These are phyloP conservation scores for Lactifluus hygrophoroides DNA, from an alignment of 768 basidiomycete species.

Conservation along the genomic window DNA sequence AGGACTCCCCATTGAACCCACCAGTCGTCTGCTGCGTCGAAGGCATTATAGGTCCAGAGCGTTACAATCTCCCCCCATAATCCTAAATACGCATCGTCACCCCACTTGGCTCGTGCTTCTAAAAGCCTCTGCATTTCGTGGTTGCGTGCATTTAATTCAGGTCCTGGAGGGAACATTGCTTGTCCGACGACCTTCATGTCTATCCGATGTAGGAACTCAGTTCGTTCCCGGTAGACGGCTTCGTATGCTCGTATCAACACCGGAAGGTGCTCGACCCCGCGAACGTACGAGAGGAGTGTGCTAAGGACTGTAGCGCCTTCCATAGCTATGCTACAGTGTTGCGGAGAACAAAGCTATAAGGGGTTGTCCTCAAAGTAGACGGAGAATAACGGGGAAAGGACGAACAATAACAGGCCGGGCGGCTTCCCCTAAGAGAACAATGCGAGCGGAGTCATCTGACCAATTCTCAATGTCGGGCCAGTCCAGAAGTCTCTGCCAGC, in stretches of 20 bases:
- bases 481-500: slow-evolving; percentile 2
- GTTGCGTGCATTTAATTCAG: slow-evolving; percentile 9
- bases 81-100: slow-evolving; percentile 9
- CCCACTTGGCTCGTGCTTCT: not conserved
- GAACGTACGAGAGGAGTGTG: slow-evolving; percentile 14
- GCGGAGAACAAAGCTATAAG: slow-evolving; percentile 13
- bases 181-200: not conserved
- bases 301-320: slow-evolving; percentile 13
- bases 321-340: slow-evolving; percentile 10
- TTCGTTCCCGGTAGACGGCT: slow-evolving; percentile 4
- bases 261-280: slow-evolving; percentile 11
- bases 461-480: slow-evolving; percentile 18
- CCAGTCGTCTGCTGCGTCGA: slow-evolving; percentile 21
- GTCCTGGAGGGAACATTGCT: slow-evolving; percentile 15
- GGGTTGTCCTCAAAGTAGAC: not conserved
- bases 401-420: slow-evolving; percentile 16
- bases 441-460: slow-evolving; percentile 16
- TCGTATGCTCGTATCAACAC: slow-evolving; percentile 14
- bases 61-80: slow-evolving; percentile 15
- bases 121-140: not conserved
- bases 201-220: slow-evolving; percentile 4
- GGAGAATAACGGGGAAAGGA: not conserved
- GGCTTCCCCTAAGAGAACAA: slow-evolving; percentile 19
- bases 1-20: slow-evolving; percentile 21
- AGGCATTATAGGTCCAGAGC: slow-evolving; percentile 18